Evolutionary conservation across 1,139 yeast species (phyloP).

Genomic region (Sporopachydermia cereana): DNA sequence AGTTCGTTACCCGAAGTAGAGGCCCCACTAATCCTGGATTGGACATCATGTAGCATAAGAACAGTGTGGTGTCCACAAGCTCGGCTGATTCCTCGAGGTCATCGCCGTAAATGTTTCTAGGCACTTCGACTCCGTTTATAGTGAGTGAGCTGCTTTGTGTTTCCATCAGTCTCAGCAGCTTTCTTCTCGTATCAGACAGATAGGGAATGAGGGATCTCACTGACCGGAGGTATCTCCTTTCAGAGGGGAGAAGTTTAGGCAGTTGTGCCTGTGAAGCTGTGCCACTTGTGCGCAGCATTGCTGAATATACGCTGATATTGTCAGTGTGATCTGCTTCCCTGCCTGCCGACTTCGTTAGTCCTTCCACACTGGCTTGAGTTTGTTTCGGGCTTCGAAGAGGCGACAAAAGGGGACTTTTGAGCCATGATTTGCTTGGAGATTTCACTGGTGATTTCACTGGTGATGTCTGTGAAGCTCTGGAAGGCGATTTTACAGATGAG

Average conservation of each 20-base stretch:
- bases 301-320: conserved; percentile 9
- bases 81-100: conserved; percentile 30
- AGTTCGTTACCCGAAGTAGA: conserved; percentile 60
- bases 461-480: no score
- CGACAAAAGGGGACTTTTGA: background rate
- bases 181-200: conserved; percentile 38
- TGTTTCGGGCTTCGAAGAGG: background rate
- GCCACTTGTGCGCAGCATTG: conserved; percentile 7
- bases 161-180: conserved; percentile 9
- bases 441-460: background rate
- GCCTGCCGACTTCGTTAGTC: conserved; percentile 19
- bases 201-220: conserved; percentile 44
- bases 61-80: conserved; percentile 68
- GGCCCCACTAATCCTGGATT: conserved; percentile 75
- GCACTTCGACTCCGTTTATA: conserved; percentile 15
- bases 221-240: conserved; percentile 25
- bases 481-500: no score
- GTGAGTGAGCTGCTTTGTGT: conserved; percentile 8
- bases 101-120: conserved; percentile 21
- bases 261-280: conserved; percentile 8
- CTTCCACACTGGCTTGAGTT: background rate
- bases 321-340: conserved; percentile 15
- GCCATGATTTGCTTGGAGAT: background rate
- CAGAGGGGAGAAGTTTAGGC: conserved; percentile 15
- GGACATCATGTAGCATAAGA: conserved; percentile 56